Evolutionary conservation across 306 rosid species (phyloP).

Genomic region (Vigna unguiculata): DNA sequence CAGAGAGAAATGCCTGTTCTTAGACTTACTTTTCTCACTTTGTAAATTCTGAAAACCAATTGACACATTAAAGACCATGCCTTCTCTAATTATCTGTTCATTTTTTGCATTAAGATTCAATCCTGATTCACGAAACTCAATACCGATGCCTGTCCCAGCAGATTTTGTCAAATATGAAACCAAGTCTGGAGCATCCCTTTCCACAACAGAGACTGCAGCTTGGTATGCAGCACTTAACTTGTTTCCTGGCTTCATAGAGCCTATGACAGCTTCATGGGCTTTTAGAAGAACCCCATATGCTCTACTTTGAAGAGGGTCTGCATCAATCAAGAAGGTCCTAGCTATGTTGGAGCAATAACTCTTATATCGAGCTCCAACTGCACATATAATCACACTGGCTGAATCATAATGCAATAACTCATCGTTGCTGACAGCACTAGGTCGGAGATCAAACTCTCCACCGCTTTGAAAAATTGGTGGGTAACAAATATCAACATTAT

Average conservation of each 20-base stretch:
- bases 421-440: conserved; percentile 96
- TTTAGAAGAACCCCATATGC: conserved; percentile 87
- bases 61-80: conserved; percentile 90
- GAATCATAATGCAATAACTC: conserved; percentile 82
- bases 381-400: conserved; percentile 90
- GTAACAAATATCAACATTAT: conserved; percentile 91
- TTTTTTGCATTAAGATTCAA: conserved; percentile 85
- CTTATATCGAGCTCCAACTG: conserved; percentile 89
- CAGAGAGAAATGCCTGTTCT: conserved; percentile 70
- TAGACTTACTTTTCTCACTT: conserved; percentile 55
- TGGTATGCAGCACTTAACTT: conserved; percentile 71
- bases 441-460: conserved; percentile 88
- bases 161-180: conserved; percentile 77
- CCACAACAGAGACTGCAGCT: conserved; percentile 81
- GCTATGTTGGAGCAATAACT: conserved; percentile 94
- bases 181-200: conserved; percentile 87
- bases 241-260: conserved; percentile 74
- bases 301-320: conserved; percentile 80
- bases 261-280: conserved; percentile 84
- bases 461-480: conserved; percentile 98
- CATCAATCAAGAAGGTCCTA: conserved; percentile 90
- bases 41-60: conserved; percentile 89
- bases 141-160: conserved; percentile 93
- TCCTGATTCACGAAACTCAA: conserved; percentile 97
- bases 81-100: conserved; percentile 73